Base-by-base conservation (phyloP, 352 stramenopile genomes). In the Salisapilia sapeloensis region DNA sequence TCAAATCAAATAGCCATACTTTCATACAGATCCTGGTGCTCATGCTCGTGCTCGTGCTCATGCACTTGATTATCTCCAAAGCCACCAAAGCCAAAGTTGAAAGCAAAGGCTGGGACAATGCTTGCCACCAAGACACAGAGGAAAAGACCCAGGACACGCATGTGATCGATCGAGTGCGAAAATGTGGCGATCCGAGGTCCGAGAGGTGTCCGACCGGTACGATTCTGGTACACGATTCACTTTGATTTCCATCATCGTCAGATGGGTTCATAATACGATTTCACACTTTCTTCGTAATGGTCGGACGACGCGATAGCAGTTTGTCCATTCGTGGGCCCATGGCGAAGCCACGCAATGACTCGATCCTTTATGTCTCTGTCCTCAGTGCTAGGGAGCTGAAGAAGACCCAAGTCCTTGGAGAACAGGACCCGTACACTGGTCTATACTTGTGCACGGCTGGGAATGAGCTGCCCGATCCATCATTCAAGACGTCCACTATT, bases 21-120 rank as follows among this genome's bases (percentile, higher is more conserved):
- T 44, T 83, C 65, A 53, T 87, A 87, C 28, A 78, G 80, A 38
- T 87, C 72, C 12, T 78, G 56, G 28, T 86, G 63, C 1, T 67
- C 48, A 35, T 78, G 53, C 9, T 60, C 40, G 18, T 70, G 44
- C 15, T 63, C 32, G 15, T 81, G 53, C 2, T 74, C 33, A 35
- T 78, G 53, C n/a, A 75, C 33, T 24, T 65, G 51, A 10, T 32
- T 48, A 13, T 57, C 48, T 3, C 31, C 51, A 15, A 56, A 35
- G 33, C 56, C 60, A 27, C 60, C 60, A 29, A 78, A 78, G 22
- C 64, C 57, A 17, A 76, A 76, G 18, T 36, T 42, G 27, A 66
- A 82, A 29, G 40, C 56, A 30, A 54, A 54, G n/a, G 46, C 46
- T n/a, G n/a, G n/a, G n/a, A n/a, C n/a, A n/a, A n/a, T n/a, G n/a